Base-by-base conservation (phyloP, 805 yeast species). In the Metschnikowia lochheadii region DNA sequence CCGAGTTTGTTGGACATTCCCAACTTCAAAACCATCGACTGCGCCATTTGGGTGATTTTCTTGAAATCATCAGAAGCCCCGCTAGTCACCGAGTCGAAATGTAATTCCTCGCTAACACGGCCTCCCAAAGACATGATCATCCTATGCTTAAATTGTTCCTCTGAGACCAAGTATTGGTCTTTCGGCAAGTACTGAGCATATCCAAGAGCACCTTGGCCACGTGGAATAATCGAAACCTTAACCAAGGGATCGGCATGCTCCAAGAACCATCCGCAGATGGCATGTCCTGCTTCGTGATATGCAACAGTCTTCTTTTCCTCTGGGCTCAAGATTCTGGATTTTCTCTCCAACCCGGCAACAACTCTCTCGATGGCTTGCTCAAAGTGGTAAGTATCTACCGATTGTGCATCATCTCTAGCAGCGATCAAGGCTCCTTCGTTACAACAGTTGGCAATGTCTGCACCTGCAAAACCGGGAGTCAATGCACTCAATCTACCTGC, bases 101-200 rank as follows among this genome's bases (percentile, higher is more conserved):
- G 90, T 44, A 94, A 70, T 69, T 95, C 99, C 69, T 94, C 99
- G 36, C 95, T 83, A 17, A 94, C 97, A 60, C 99, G 81, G 17
- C 99, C 99, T 38, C 98, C 99, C 43, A 94, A 76, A 0, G 97
- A 87, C 98, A 94, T 95, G 26, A 90, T 83, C 96, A 94, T 91
- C 57, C 96, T 80, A 67, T 94, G 96, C 57, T 76, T 77, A 55
- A 91, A 80, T 68, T 94, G 97, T 55, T 82, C 78, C 51, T 84
- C 84, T 31, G 85, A 81, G 58, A 88, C 74, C 62, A 94, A 74
- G 63, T 88, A 90, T 52, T 85, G 83, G 65, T 94, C 99, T 46
- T 92, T 89, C 2, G 99, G 99, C 56, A 95, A 77, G 64, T 92
- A 95, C 67, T 94, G 97, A 1, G 99, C 99, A 67, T 95, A 94